Base-by-base conservation (phyloP, 1,284 basidiomycete species). In the Omphalotus olearius region DNA sequence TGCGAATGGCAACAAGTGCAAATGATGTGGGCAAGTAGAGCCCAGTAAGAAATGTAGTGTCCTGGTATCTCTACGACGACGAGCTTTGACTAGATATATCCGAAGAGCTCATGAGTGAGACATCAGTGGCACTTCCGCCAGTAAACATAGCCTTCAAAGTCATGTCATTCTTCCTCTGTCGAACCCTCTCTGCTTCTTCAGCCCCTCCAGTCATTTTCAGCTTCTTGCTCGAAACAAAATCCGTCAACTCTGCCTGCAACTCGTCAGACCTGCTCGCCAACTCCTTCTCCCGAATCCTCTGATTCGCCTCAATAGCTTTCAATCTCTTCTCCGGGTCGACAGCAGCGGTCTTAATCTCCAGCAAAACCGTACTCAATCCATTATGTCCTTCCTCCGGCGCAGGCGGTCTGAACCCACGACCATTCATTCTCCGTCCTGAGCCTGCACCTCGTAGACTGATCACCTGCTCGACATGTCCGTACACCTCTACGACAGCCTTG, bases 121-220 rank as follows among this genome's bases (percentile, higher is more conserved):
- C 50, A 7, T 52, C 51, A 41, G 17, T 17, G 16, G 14, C 30
- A 47, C 41, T 10, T 20, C 62, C 62, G 14, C 68, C 70, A 55
- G 69, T 80, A 64, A 93, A 93, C 91, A 97, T 95, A 28, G 88
- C 88, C 70, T 87, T 91, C 54, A 98, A 69, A 17, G 89, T 85
- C 69, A 84, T 70, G 48, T 95, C 93, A 62, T 89, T 91, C 64
- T 84, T 76, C 64, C 82, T 82, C 73, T 92, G 88, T 57, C 93
- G 74, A 59, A 93, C 77, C 43, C 94, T 75, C 69, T 97, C 94
- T 13, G 76, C 79, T 72, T 97, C 94, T 66, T 96, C 93, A 18
- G 92, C 86, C 5, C 94, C 94, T 42, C 94, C 94, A 17, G 93
- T 98, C 89, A 93, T 89, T 74, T 85, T 91, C 65, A 98, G 69